Evolutionary conservation across 768 basidiomycete species (phyloP).

Genomic region (Collybiopsis confluens): DNA sequence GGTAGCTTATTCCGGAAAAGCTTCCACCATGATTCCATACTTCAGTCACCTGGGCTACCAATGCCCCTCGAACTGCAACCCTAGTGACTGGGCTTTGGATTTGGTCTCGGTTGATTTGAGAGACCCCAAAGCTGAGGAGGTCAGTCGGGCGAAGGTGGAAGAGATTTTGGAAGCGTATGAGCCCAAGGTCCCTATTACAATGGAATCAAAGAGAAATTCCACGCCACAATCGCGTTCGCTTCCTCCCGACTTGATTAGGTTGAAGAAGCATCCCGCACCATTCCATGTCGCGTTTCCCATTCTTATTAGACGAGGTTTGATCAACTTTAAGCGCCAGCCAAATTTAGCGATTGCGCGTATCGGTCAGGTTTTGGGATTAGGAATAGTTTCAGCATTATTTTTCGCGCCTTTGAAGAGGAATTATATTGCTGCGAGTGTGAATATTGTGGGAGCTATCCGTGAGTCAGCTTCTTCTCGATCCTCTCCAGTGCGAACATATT

Average conservation of each 20-base stretch:
- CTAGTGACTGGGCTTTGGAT: conserved; percentile 51
- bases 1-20: conserved; percentile 61
- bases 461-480: not conserved
- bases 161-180: conserved; percentile 3
- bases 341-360: conserved; percentile 3
- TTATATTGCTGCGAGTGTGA: conserved; percentile 8
- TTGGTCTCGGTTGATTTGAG: conserved; percentile 11
- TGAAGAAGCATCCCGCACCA: conserved; percentile 1
- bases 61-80: conserved; percentile 72
- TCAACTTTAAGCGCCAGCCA: conserved; percentile 4
- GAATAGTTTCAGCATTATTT: conserved; percentile 6
- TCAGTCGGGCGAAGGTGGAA: conserved; percentile 4
- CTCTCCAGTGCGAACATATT: not conserved
- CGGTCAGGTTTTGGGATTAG: not conserved
- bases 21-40: conserved; percentile 51
- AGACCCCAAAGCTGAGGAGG: conserved; percentile 6
- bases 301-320: conserved; percentile 4
- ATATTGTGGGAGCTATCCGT: conserved; percentile 8
- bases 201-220: not conserved
- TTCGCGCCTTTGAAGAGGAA: conserved; percentile 9
- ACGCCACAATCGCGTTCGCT: not conserved
- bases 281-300: conserved; percentile 5
- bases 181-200: not conserved
- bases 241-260: not conserved
- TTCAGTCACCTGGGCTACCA: conserved; percentile 54